phyloP scores from a whole-genome alignment of 139 green algal genomes.

The Desmodesmus armatus region DNA sequence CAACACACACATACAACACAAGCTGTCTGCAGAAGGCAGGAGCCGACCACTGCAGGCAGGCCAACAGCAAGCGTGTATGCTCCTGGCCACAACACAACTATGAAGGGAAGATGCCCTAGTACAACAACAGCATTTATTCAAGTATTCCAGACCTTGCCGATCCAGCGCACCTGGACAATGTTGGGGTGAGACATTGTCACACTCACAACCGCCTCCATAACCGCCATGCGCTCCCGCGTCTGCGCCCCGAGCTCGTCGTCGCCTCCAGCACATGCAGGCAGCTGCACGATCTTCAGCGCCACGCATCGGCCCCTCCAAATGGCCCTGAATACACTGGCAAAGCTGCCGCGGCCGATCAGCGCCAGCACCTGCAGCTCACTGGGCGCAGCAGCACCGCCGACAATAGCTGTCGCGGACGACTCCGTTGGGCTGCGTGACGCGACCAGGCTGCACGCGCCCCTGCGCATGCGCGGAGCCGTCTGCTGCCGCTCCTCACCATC shows the following conservation, averaged over 20 bases:
- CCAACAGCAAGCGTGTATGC: neutral
- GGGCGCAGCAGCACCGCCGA: neutral
- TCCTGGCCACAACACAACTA: conserved; percentile 3
- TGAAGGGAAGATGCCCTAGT: no score
- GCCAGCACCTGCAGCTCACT: conserved; percentile 47
- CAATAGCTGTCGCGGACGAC: neutral
- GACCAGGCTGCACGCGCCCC: neutral
- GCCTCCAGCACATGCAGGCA: neutral
- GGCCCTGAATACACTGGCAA: conserved; percentile 37
- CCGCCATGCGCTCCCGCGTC: conserved; percentile 31
- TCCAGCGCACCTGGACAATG: conserved; percentile 40
- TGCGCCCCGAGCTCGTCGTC: neutral
- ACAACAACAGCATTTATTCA: neutral
- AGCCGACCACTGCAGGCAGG: no score
- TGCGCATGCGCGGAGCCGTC: neutral
- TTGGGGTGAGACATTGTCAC: conserved; percentile 44
- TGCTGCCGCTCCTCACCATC: neutral
- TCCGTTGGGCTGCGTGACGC: neutral
- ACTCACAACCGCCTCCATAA: conserved; percentile 59
- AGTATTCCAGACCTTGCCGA: no score
- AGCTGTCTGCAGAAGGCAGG: no score
- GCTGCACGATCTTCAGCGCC: conserved; percentile 34
- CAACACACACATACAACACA: neutral
- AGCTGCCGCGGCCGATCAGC: conserved; percentile 33
- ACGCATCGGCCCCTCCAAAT: conserved; percentile 42